A percentile compares a stretch with the other conserved stretches of the same genome.
These are phyloP conservation scores for Phaseolus lunatus DNA, from an alignment of 306 rosid genomes.

Conservation along the genomic window DNA sequence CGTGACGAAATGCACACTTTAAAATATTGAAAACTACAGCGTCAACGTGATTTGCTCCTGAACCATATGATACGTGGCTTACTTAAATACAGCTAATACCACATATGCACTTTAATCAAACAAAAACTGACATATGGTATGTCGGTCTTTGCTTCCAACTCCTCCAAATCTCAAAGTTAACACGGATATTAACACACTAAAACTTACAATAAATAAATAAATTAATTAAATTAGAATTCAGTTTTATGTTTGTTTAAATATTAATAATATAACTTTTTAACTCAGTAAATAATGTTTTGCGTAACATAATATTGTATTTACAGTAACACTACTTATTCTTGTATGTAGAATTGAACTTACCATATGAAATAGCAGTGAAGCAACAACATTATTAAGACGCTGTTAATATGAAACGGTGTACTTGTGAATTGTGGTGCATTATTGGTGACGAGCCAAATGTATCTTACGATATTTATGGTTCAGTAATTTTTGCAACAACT, in stretches of 20 bases:
- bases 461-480: constrained; percentile 17
- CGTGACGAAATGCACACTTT: constrained; percentile 6
- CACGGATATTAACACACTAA: too few relatives aligned
- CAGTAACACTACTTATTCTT: too few relatives aligned
- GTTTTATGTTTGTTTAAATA: too few relatives aligned
- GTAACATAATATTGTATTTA: too few relatives aligned
- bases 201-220: too few relatives aligned
- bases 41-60: constrained; percentile 32
- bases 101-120: background rate
- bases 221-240: too few relatives aligned
- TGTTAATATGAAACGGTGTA: background rate
- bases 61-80: constrained; percentile 20
- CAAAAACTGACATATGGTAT: background rate
- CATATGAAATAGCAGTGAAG: too few relatives aligned
- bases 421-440: background rate
- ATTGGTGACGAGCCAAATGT: background rate
- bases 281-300: too few relatives aligned
- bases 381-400: background rate
- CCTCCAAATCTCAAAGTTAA: too few relatives aligned
- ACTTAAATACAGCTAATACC: constrained; percentile 1
- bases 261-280: too few relatives aligned
- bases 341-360: too few relatives aligned
- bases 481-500: constrained; percentile 30
- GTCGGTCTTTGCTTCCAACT: background rate
- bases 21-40: constrained; percentile 35